A percentile compares a stretch with the other conserved stretches of the same genome.
phyloP scores from a whole-genome alignment of 2,329 filamentous ascomycete genomes.

The Microcyclospora pomicola region DNA sequence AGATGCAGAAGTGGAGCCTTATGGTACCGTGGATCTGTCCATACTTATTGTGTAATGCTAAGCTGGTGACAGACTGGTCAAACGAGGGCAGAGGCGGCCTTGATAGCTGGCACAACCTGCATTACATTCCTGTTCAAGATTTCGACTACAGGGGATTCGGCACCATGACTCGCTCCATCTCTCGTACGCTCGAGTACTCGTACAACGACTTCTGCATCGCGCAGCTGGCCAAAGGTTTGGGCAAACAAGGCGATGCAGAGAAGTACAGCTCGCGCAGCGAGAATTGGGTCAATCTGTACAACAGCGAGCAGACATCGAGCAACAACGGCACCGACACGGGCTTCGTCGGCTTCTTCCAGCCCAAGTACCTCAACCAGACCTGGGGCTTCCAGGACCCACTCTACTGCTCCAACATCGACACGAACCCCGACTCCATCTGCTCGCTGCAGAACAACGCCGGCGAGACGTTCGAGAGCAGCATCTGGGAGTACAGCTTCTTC shows the following conservation, averaged over 20 bases:
- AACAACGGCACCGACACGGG: slow-evolving; percentile 41
- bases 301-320: slow-evolving; percentile 38
- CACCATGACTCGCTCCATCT: slow-evolving; percentile 39
- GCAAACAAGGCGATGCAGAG: slow-evolving; percentile 35
- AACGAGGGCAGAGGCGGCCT: slow-evolving; percentile 56
- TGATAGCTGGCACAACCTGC: slow-evolving; percentile 51
- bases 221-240: slow-evolving; percentile 48
- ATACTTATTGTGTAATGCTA: background rate
- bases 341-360: slow-evolving; percentile 54
- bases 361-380: slow-evolving; percentile 34
- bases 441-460: slow-evolving; percentile 36
- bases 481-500: slow-evolving; percentile 58
- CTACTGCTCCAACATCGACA: slow-evolving; percentile 29
- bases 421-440: slow-evolving; percentile 17
- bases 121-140: slow-evolving; percentile 43
- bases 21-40: slow-evolving; percentile 6
- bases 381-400: slow-evolving; percentile 43
- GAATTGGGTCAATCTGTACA: slow-evolving; percentile 63
- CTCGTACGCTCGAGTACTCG: slow-evolving; percentile 38
- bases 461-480: slow-evolving; percentile 58
- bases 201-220: slow-evolving; percentile 56
- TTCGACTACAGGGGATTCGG: slow-evolving; percentile 33
- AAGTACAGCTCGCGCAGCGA: slow-evolving; percentile 50
- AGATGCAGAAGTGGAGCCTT: slow-evolving; percentile 43
- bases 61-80: slow-evolving; percentile 28